Evolutionary conservation across 768 basidiomycete species (phyloP).

Genomic region (Agrocybe chaxingu): DNA sequence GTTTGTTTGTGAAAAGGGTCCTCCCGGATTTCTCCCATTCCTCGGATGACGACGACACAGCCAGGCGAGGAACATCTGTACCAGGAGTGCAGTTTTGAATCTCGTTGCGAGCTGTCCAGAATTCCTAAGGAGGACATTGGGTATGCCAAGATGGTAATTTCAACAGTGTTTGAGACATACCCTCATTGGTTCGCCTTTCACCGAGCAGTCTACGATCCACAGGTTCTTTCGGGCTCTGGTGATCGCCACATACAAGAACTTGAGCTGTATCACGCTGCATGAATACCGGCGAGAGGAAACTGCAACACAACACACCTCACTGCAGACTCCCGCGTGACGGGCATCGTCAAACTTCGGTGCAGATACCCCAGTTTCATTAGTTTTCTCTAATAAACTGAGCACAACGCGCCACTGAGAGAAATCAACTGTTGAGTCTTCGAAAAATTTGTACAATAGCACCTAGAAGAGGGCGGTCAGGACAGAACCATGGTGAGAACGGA

Average conservation of each 20-base stretch:
- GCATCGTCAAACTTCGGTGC: constrained; percentile 48
- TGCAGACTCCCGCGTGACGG: constrained; percentile 54
- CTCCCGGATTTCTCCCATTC: constrained; percentile 35
- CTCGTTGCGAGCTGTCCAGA: constrained; percentile 46
- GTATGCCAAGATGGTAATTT: neutral
- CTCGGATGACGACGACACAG: constrained; percentile 46
- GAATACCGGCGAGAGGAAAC: neutral
- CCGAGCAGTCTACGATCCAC: constrained; percentile 64
- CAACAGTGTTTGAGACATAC: constrained; percentile 27
- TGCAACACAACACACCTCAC: constrained; percentile 38
- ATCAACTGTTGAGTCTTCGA: constrained; percentile 56
- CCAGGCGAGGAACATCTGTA: constrained; percentile 49
- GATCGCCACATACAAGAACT: constrained; percentile 66
- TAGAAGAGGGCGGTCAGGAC: constrained; percentile 17
- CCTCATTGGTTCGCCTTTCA: constrained; percentile 51
- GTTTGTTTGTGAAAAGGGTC: constrained; percentile 35
- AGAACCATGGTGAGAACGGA: neutral
- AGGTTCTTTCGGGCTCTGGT: constrained; percentile 63
- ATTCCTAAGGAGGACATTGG: constrained; percentile 28
- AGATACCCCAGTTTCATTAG: constrained; percentile 7
- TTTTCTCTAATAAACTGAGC: constrained; percentile 34
- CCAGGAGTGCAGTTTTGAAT: constrained; percentile 49
- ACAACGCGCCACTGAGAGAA: constrained; percentile 59
- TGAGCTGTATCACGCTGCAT: constrained; percentile 38
- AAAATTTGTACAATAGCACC: constrained; percentile 76